phyloP scores from a whole-genome alignment of 441 rosid species.

The Jatropha multifida region DNA sequence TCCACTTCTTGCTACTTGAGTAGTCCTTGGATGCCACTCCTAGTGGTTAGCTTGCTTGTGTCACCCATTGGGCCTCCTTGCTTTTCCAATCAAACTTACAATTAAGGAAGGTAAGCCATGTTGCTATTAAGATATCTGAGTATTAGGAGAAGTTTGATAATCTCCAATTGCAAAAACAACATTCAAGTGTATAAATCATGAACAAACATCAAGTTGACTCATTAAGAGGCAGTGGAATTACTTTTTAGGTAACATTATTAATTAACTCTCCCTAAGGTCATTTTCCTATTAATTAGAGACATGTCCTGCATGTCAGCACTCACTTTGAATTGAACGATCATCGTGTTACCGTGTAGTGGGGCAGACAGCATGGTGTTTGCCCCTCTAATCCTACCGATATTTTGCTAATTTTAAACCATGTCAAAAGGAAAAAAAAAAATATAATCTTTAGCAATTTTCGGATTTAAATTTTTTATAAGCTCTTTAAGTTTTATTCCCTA shows the following conservation, averaged over 20 bases:
- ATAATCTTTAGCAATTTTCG: too few species aligned
- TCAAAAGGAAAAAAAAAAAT: too few species aligned
- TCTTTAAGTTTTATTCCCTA: too few species aligned
- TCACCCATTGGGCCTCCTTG: slow-evolving; percentile 10
- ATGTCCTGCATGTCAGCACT: not conserved
- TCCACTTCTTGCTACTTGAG: not conserved
- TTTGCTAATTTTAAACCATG: too few species aligned
- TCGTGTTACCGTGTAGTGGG: not conserved
- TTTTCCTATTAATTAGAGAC: not conserved
- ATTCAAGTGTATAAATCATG: too few species aligned
- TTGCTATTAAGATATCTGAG: too few species aligned
- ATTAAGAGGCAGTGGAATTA: not conserved
- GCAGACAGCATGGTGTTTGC: not conserved
- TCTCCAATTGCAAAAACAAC: too few species aligned
- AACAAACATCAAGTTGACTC: too few species aligned
- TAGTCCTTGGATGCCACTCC: slow-evolving; percentile 6
- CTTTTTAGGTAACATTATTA: not conserved
- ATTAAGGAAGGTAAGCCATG: too few species aligned
- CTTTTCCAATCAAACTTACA: not conserved
- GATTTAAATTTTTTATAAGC: too few species aligned
- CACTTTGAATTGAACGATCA: not conserved
- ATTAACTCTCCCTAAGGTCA: not conserved
- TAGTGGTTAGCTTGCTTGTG: not conserved
- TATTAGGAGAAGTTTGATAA: too few species aligned
- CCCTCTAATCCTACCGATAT: not conserved